Base-by-base conservation (phyloP, 2,329 filamentous ascomycete genomes). In the Cylindrodendrum hubeiense region DNA sequence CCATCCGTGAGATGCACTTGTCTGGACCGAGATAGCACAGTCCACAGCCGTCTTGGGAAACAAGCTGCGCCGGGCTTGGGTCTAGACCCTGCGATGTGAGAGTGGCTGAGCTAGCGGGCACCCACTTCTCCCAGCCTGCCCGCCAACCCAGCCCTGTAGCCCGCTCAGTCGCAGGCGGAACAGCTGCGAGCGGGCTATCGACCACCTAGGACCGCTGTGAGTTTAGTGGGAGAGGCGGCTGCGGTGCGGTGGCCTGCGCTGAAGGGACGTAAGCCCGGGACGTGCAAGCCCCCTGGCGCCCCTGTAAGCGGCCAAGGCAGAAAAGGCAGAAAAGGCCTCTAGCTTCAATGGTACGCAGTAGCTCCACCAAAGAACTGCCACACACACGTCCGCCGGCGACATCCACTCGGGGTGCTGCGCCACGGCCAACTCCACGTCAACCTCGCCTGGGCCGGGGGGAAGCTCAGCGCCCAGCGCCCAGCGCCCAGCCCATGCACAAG, bases 1-100 rank as follows among this genome's bases (percentile, higher is more conserved):
- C 34, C n/a, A n/a, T 39, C 37, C 5, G 17, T n/a, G n/a, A 17
- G 37, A 39, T 39, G 50, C 22, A 22, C 22, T 24, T 34, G 30
- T 22, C 28, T 21, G 26, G 21, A n/a, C 49, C 28, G n/a, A 21
- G 49, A 51, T 22, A 17, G 44, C 44, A 24, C 7, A 28, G 44
- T 17, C 24, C 64, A 69, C 56, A 65, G 53, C 37, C 37, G 37
- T 39, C 37, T 39, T 39, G 37, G 37, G 26, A 52, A 56, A 22
- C 8, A 49, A 72, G 63, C 63, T 72, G 66, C 66, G 67, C 69
- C 67, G 41, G 52, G 53, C 54, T 66, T 67, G 57, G 53, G 60
- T 49, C 60, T 58, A 49, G 62, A 63, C 65, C 59, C 41, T 58
- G 60, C 63, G 63, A 30, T 33, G 22, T 17, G 21, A 57, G 26